Percentiles rank a stretch among this genome's conserved stretches.
These are phyloP conservation scores for Pseudogymnoascus sp. DNA, from an alignment of 2,329 filamentous ascomycete species.

Conservation along the genomic window DNA sequence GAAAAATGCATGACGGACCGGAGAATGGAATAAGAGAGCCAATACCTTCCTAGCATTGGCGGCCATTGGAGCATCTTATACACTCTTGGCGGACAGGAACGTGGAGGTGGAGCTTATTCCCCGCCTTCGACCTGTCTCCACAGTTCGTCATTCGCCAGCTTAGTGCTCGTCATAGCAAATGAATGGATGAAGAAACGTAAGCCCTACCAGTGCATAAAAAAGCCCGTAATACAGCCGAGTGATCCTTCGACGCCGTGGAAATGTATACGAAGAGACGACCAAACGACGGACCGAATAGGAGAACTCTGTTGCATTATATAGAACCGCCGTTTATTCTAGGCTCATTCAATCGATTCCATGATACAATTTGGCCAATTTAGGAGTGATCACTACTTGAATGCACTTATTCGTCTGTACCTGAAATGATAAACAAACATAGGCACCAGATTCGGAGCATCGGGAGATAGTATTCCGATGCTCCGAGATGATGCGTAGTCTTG, in stretches of 20 bases:
- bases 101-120: neutral
- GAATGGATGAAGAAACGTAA: neutral
- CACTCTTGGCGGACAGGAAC: neutral
- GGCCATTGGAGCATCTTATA: slow-evolving; percentile 1
- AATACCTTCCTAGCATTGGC: neutral
- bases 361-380: neutral
- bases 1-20: neutral
- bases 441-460: neutral
- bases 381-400: no score
- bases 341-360: neutral
- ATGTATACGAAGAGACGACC: neutral
- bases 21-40: neutral
- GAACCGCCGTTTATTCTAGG: neutral
- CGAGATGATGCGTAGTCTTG: neutral
- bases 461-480: neutral
- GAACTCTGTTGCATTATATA: neutral
- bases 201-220: neutral
- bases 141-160: neutral
- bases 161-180: neutral
- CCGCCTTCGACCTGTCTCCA: neutral
- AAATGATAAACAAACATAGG: neutral
- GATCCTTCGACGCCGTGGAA: neutral
- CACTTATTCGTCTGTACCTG: no score
- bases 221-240: neutral
- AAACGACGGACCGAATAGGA: neutral